phyloP scores from a whole-genome alignment of 2,329 filamentous ascomycete genomes.

The Phaeosphaeria sp. region DNA sequence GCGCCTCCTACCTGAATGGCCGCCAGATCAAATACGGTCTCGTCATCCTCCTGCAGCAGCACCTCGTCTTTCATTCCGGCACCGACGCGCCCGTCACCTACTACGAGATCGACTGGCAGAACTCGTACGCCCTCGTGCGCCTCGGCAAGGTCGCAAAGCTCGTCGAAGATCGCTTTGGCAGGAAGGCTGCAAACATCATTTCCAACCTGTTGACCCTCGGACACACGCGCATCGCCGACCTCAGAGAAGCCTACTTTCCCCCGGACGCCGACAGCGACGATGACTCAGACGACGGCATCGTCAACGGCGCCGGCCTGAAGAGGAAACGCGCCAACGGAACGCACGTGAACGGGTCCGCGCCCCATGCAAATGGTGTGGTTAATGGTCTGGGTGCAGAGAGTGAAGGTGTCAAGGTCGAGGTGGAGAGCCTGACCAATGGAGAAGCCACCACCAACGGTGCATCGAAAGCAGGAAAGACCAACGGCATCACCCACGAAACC shows the following conservation, averaged over 20 bases:
- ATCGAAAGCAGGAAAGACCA: constrained; percentile 7
- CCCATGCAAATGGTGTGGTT: constrained; percentile 19
- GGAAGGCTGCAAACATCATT: constrained; percentile 75
- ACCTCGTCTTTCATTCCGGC: constrained; percentile 78
- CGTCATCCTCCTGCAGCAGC: constrained; percentile 85
- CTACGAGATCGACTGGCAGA: constrained; percentile 83
- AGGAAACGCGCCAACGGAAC: constrained; percentile 29
- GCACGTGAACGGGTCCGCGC: constrained; percentile 26
- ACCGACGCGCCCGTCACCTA: constrained; percentile 68
- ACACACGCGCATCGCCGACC: constrained; percentile 74
- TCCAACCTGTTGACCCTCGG: constrained; percentile 79
- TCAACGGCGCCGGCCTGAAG: constrained; percentile 31
- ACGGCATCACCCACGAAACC: constrained; percentile 14
- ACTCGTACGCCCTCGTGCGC: constrained; percentile 83
- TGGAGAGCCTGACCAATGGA: constrained; percentile 7
- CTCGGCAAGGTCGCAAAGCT: constrained; percentile 81
- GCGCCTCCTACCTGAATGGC: constrained; percentile 74
- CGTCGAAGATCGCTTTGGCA: constrained; percentile 75
- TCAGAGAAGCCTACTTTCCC: constrained; percentile 69
- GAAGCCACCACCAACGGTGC: neutral
- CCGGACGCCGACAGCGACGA: constrained; percentile 35
- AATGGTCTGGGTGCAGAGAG: constrained; percentile 18
- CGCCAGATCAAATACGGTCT: constrained; percentile 82
- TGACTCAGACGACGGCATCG: constrained; percentile 40
- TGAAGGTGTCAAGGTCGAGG: constrained; percentile 9